Evolutionary conservation across 1,139 yeast species (phyloP).

Genomic region (Oligophagozyma castellii): DNA sequence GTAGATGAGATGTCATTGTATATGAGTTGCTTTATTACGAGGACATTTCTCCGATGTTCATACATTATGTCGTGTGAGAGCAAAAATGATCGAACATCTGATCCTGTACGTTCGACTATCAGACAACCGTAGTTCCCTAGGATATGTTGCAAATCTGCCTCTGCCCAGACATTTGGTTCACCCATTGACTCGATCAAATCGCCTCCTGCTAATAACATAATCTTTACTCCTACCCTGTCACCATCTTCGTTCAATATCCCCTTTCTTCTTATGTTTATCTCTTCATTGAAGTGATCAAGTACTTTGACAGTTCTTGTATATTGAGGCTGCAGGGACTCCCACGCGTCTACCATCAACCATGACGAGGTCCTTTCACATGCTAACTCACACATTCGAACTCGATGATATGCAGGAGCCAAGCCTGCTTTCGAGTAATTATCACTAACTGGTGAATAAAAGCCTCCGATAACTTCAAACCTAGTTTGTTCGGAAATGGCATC

Average conservation of each 20-base stretch:
- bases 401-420: constrained; percentile 70
- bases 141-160: constrained; percentile 85
- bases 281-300: constrained; percentile 91
- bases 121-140: constrained; percentile 91
- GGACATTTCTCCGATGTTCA: constrained; percentile 83
- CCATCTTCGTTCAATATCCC: constrained; percentile 36
- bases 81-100: constrained; percentile 85
- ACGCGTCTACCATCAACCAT: constrained; percentile 98
- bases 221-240: constrained; percentile 71
- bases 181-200: constrained; percentile 97
- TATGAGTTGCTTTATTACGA: constrained; percentile 88
- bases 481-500: constrained; percentile 91
- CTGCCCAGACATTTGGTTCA: constrained; percentile 99
- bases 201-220: constrained; percentile 95
- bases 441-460: constrained; percentile 90
- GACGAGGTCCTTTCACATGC: constrained; percentile 95
- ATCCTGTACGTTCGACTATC: constrained; percentile 91
- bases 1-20: constrained; percentile 94
- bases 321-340: constrained; percentile 89
- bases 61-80: constrained; percentile 93
- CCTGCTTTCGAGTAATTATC: constrained; percentile 93
- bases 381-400: constrained; percentile 95
- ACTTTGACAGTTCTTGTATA: constrained; percentile 93
- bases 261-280: constrained; percentile 76
- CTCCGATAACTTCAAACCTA: constrained; percentile 88